These are phyloP conservation scores for Vickermania spadyakhi DNA, from an alignment of 208 protist species.

Conservation along the genomic window DNA sequence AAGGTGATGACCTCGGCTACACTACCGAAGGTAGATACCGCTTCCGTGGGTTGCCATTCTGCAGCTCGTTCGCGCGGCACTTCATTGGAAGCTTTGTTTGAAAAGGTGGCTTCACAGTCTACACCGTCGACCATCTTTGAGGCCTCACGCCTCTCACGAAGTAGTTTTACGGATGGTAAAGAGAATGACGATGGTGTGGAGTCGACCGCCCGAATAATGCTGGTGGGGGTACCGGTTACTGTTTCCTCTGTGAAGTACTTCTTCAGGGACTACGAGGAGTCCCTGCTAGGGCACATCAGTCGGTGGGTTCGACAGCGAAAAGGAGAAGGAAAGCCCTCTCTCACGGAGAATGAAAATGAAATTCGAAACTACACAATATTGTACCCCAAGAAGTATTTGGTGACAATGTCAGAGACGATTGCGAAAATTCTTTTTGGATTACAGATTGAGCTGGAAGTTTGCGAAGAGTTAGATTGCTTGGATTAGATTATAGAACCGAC, in stretches of 20 bases:
- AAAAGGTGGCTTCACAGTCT: neutral
- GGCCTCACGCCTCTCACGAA: neutral
- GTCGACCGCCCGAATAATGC: neutral
- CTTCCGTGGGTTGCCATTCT: neutral
- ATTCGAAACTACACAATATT: slow-evolving; percentile 18
- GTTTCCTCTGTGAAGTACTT: neutral
- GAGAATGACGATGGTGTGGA: neutral
- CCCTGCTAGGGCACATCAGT: neutral
- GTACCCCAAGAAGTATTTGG: slow-evolving; percentile 57
- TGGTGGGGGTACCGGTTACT: neutral
- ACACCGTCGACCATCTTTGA: neutral
- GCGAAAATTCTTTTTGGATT: slow-evolving; percentile 47
- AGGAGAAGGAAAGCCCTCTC: neutral
- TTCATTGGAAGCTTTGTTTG: neutral
- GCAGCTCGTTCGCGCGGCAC: neutral
- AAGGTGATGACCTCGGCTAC: neutral
- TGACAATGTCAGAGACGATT: slow-evolving; percentile 48
- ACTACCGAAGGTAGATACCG: neutral
- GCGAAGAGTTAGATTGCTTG: slow-evolving; percentile 57
- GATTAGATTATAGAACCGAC: no score
- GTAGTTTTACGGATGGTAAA: neutral
- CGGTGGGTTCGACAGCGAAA: neutral
- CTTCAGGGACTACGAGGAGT: neutral
- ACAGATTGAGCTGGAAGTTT: slow-evolving; percentile 48
- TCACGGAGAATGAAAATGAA: neutral